phyloP scores from a whole-genome alignment of 345 rosid species.

The Lepidium africanum region DNA sequence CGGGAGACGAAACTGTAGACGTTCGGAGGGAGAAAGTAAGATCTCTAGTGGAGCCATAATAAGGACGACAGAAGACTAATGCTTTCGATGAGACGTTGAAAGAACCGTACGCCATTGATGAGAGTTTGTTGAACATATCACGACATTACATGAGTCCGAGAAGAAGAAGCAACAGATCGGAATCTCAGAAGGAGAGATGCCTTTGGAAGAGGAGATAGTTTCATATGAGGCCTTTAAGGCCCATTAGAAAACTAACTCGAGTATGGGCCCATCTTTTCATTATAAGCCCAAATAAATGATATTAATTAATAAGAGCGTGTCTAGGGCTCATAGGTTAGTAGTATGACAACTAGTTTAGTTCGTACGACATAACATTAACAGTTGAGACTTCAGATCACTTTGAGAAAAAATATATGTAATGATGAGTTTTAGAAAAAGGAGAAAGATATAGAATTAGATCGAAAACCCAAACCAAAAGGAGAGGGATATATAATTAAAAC shows the following conservation, averaged over 20 bases:
- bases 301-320: not conserved
- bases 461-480: constrained; percentile 10
- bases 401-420: not conserved
- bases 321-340: constrained; percentile 1
- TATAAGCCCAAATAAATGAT: not conserved
- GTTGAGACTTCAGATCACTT: not conserved
- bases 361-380: not conserved
- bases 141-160: constrained; percentile 11
- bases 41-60: constrained; percentile 27
- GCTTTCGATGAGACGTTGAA: constrained; percentile 24
- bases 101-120: constrained; percentile 23
- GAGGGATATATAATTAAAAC: constrained; percentile 5
- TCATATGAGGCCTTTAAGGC: not conserved
- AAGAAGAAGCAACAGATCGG: constrained; percentile 1
- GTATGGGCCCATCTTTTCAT: not conserved
- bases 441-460: not conserved
- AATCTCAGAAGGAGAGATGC: constrained; percentile 4
- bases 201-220: not conserved
- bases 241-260: not conserved
- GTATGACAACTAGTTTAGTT: not conserved
- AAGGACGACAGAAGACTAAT: constrained; percentile 25
- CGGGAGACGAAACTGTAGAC: constrained; percentile 23
- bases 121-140: constrained; percentile 15
- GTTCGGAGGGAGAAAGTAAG: constrained; percentile 29
- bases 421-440: not conserved